Base-by-base conservation (phyloP, 2,329 filamentous ascomycete species). In the Fusarium mundagurra region DNA sequence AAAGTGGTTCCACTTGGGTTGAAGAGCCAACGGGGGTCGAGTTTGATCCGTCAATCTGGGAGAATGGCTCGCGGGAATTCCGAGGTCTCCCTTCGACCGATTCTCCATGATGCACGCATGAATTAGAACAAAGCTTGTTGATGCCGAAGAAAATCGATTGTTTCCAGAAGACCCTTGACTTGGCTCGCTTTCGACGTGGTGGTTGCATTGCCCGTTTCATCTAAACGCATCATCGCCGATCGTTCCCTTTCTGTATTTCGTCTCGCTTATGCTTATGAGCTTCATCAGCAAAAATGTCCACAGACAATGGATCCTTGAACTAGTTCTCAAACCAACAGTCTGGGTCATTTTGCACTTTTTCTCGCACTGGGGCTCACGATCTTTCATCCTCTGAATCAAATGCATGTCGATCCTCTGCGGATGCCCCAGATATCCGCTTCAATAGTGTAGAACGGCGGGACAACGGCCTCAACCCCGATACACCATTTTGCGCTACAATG, bases 81-180 rank as follows among this genome's bases (percentile, higher is more conserved):
- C 67, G 67, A 70, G 27, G 54, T 64, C 51, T 66, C 68, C 67
- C 41, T 54, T 71, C 38, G 41, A 29, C 67, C 67, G 63, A 66
- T 31, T 36, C 36, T 63, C 39, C 16, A n/a, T 27, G 22, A 29
- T 36, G 20, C 24, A 24, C 16, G 18, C 16, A 31, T 55, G 41
- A 27, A 50, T 38, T 36, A 16, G 10, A 60, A 16, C 12, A 36
- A 60, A 44, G 36, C 38, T 38, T 60, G 33, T 38, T 24, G 24
- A 60, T 60, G 43, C 57, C 33, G 43, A 51, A 36, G 33, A 53
- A 53, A 51, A 38, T 60, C 43, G 33, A 38, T 20, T 38, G 57
- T 60, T 60, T 60, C 57, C 51, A 60, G 57, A 60, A 34, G 34
- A n/a, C 34, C 36, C 51, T 43, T 43, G 27, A n/a, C 11, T 55